Percentiles rank a stretch among this genome's conserved stretches.
Conservation (phyloP, 805 yeast genomes). For the Suhomyces tanzawaensis region DNA sequence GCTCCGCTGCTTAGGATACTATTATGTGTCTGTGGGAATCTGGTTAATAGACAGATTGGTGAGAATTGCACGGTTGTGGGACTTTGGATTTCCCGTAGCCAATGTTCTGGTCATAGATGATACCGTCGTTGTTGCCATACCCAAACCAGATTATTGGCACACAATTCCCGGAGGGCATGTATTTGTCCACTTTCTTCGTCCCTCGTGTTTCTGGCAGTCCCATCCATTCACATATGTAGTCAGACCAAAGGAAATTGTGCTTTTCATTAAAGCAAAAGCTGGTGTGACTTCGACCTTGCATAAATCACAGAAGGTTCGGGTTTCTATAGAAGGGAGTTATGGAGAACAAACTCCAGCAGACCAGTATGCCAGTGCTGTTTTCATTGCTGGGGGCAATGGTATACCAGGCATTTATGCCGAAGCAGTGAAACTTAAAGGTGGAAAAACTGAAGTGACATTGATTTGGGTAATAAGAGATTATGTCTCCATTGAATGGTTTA, state of each 20-base stretch:
- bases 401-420: constrained; percentile 55
- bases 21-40: constrained; percentile 17
- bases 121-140: constrained; percentile 22
- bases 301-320: constrained; percentile 35
- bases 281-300: constrained; percentile 31
- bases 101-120: constrained; percentile 23
- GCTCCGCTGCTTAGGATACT: constrained; percentile 13
- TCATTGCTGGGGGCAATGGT: constrained; percentile 66
- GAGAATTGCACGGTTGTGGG: constrained; percentile 18
- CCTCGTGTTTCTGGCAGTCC: constrained; percentile 31
- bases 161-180: constrained; percentile 25
- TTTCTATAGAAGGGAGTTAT: constrained; percentile 61
- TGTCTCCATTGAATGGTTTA: constrained; percentile 49
- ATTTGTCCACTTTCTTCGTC: constrained; percentile 24
- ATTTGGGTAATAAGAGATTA: constrained; percentile 64
- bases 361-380: constrained; percentile 45
- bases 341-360: constrained; percentile 49
- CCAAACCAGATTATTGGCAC: constrained; percentile 23
- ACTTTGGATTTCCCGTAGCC: constrained; percentile 24
- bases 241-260: constrained; percentile 9
- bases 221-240: constrained; percentile 25
- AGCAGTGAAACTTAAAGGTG: constrained; percentile 18
- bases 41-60: constrained; percentile 25
- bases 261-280: constrained; percentile 24
- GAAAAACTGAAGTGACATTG: constrained; percentile 33